These are phyloP conservation scores for Alternaria dauci DNA, from an alignment of 2,329 filamentous ascomycete species.

Conservation along the genomic window DNA sequence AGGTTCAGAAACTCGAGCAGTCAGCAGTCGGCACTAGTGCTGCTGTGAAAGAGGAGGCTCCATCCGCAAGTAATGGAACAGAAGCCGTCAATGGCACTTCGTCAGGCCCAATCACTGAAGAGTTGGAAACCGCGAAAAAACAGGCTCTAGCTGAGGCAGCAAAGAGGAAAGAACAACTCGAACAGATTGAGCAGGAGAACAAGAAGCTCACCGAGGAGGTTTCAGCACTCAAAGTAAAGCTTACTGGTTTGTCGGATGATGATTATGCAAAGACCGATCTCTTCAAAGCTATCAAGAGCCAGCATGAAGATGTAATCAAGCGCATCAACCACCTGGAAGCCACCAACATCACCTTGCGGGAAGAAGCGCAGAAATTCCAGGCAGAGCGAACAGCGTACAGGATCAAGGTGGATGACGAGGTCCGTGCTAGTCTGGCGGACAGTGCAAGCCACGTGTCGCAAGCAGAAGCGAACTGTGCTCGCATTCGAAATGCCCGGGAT, in stretches of 20 bases:
- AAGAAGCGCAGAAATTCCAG: conserved; percentile 85
- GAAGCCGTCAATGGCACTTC: conserved; percentile 67
- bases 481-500: conserved; percentile 84
- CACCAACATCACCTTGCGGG: conserved; percentile 81
- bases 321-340: conserved; percentile 91
- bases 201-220: conserved; percentile 80
- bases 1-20: conserved; percentile 90
- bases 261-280: conserved; percentile 92
- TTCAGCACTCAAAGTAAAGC: conserved; percentile 71
- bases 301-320: conserved; percentile 92
- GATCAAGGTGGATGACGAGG: conserved; percentile 81
- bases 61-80: conserved; percentile 60
- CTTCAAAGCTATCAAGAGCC: conserved; percentile 88
- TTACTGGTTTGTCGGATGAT: conserved; percentile 82
- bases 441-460: conserved; percentile 82
- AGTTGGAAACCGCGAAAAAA: conserved; percentile 77
- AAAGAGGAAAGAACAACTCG: conserved; percentile 89
- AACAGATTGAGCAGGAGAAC: conserved; percentile 79
- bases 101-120: conserved; percentile 66
- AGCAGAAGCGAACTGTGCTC: conserved; percentile 83
- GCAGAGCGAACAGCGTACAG: conserved; percentile 85
- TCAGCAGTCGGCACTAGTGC: conserved; percentile 65
- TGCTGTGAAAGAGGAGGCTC: conserved; percentile 45
- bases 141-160: conserved; percentile 78
- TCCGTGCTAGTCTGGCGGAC: conserved; percentile 74